Base-by-base conservation (phyloP, 164 flowering plant genomes). In the Platanus orientalis region DNA sequence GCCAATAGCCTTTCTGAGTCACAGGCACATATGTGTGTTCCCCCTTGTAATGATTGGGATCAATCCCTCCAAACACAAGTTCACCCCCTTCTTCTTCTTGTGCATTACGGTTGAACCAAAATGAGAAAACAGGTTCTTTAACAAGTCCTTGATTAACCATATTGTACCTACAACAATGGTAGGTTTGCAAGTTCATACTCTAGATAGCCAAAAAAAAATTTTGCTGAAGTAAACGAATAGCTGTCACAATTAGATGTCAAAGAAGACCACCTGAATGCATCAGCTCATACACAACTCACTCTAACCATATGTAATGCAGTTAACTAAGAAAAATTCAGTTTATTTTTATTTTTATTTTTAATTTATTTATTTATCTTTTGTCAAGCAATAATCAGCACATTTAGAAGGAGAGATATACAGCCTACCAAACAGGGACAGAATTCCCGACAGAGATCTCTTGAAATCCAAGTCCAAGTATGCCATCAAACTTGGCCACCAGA, bases 401-500 rank as follows among this genome's bases (percentile, higher is more conserved):
- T n/a, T 26, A 69, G 36, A 19, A 20, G 27, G 25, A 58, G 27
- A 60, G 1, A 4, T 42, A 19, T 40, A 49, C n/a, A 32, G 25
- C 70, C 32, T 80, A 92, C 98, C 96, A 92, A 58, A 92, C 82
- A 62, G 95, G 98, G 20, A 79, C 81, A 55, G 86, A 86, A 68
- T 79, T 69, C 57, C 95, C 96, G 67, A 88, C 92, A 29, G 96
- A 84, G 45, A 88, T 92, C 65, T 90, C 95, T 74, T 88, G 82
- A 70, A 86, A 90, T 48, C 96, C 96, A 76, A 92, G 96, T 50
- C 98, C 98, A 67, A 89, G 82, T 49, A 92, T 83, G 36, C 98
- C 98, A 78, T 92, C 98, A 74, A 92, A 92, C 76, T 92, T 90
- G 56, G 96, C 96, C 26, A 73, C 75, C 76, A 88, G 17, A 65